Conservation (phyloP, 2,329 filamentous ascomycete genomes). For the Fusarium multiceps region DNA sequence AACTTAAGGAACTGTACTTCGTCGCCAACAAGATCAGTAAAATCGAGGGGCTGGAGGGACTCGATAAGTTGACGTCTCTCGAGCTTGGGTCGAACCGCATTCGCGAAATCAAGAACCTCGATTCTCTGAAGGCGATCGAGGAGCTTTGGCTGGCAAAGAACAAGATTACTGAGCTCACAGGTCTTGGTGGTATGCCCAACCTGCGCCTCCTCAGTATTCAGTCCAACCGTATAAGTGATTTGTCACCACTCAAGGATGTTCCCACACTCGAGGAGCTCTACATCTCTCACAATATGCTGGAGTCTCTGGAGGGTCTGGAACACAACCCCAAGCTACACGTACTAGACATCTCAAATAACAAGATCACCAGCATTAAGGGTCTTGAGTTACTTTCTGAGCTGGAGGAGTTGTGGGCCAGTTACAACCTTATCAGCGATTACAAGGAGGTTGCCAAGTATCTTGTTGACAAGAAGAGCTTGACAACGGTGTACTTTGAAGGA, state of each 20-base stretch:
- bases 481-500: constrained; percentile 96
- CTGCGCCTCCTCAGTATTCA: constrained; percentile 93
- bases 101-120: constrained; percentile 86
- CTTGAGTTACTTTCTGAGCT: constrained; percentile 75
- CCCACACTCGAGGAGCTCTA: constrained; percentile 90
- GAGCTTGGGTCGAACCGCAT: constrained; percentile 95
- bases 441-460: constrained; percentile 83
- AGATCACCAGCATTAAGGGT: constrained; percentile 78
- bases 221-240: constrained; percentile 87
- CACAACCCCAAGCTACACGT: constrained; percentile 75
- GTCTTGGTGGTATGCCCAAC: constrained; percentile 78
- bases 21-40: constrained; percentile 93
- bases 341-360: constrained; percentile 91
- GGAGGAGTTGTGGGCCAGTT: constrained; percentile 94
- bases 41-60: constrained; percentile 84
- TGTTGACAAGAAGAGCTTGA: constrained; percentile 79
- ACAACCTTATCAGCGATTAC: constrained; percentile 85
- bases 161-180: constrained; percentile 87
- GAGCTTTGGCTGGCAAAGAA: constrained; percentile 97
- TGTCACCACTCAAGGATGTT: constrained; percentile 79
- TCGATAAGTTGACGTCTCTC: constrained; percentile 81
- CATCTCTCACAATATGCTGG: constrained; percentile 93
- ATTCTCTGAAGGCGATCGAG: constrained; percentile 79
- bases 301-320: constrained; percentile 78
- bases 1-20: constrained; percentile 87